Conservation (phyloP, 164 flowering plant genomes). For the Protea cynaroides region DNA sequence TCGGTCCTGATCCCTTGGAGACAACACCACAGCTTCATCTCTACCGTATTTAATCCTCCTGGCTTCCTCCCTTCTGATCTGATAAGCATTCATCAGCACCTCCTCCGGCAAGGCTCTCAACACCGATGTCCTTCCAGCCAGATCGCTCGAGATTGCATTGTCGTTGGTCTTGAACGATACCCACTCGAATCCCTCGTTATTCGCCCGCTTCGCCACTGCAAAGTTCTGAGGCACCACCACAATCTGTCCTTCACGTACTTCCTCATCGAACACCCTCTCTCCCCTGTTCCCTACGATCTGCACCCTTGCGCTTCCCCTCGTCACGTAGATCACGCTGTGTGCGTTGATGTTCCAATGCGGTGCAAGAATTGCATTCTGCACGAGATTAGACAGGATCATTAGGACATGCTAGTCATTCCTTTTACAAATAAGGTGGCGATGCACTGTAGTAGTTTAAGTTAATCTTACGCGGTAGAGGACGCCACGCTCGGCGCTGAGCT, state of each 20-base stretch:
- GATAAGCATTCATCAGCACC: slow-evolving; percentile 34
- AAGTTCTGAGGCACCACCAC: slow-evolving; percentile 48
- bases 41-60: slow-evolving; percentile 37
- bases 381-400: not conserved
- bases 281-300: slow-evolving; percentile 42
- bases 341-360: slow-evolving; percentile 60
- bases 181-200: slow-evolving; percentile 42
- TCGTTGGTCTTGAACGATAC: slow-evolving; percentile 50
- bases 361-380: slow-evolving; percentile 46
- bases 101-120: slow-evolving; percentile 37
- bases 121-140: slow-evolving; percentile 42
- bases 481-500: slow-evolving; percentile 17
- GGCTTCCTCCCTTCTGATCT: slow-evolving; percentile 38
- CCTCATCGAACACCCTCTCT: slow-evolving; percentile 30
- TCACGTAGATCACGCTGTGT: slow-evolving; percentile 45
- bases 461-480: slow-evolving; percentile 16
- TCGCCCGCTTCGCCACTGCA: slow-evolving; percentile 35
- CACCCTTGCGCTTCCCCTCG: slow-evolving; percentile 37
- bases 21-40: not conserved
- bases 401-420: too few species aligned
- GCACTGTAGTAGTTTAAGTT: too few species aligned
- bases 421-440: too few species aligned
- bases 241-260: slow-evolving; percentile 35
- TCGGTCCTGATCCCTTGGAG: too few species aligned
- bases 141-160: slow-evolving; percentile 34